Base-by-base conservation (phyloP, 805 yeast species). In the Starmerella kuoi region DNA sequence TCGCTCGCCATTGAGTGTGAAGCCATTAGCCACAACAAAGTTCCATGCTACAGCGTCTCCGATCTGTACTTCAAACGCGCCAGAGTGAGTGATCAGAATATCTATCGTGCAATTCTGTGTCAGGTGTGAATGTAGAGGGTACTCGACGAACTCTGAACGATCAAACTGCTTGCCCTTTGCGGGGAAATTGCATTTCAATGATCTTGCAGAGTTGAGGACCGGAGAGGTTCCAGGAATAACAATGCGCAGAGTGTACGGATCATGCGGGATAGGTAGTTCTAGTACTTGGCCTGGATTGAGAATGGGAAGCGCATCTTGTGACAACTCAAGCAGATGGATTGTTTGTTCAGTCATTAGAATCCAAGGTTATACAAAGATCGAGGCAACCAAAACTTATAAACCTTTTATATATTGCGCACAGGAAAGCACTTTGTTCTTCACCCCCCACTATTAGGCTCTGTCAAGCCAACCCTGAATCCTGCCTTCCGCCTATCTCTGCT, bases 21-120 rank as follows among this genome's bases (percentile, higher is more conserved):
- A 68, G 12, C 77, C 74, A 3, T 95, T 93, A 1, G 87, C 85
- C 11, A 80, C 94, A 24, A 76, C 78, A 60, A 88, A 83, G 47
- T 67, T 57, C 61, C 67, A 77, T 51, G 72, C 46, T 0, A 61
- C 51, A 26, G 67, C 63, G 56, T 77, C 86, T 9, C 79, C 69
- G 18, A 81, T 65, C 55, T 77, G 82, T 60, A 75, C 87, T 45
- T 80, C 71, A 61, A 71, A 88, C 2, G 93, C 72, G 2, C 98
- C 98, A 1, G 95, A 86, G 5, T 56, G 61, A 55, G 61, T 74
- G 41, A 88, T 73, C 7, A 72, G 67, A 38, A 88, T 66, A 46
- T 72, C 75, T 17, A 87, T 62, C 27, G 64, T 59, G 38, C 73
- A 66, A 57, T 86, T 91, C 39, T 70, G 76, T 57, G 87, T 78